Conservation (phyloP, 306 rosid species). For the Geum urbanum region DNA sequence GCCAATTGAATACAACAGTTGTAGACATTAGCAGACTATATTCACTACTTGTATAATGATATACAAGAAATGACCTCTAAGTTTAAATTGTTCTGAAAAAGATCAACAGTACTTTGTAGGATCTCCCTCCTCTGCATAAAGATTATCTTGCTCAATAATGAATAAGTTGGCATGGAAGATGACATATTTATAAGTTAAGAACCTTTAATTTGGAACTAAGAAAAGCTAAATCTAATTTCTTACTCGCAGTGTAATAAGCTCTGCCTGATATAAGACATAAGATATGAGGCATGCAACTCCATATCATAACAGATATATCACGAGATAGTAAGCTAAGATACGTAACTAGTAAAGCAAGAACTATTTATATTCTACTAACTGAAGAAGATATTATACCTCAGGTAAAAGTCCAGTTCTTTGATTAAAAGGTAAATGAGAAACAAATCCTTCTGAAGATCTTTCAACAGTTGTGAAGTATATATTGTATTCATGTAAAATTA, state of each 20-base stretch:
- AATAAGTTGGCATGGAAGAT: slow-evolving; percentile 14
- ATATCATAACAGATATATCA: not conserved
- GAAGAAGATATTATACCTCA: slow-evolving; percentile 50
- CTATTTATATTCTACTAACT: not conserved
- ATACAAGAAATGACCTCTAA: slow-evolving; percentile 64
- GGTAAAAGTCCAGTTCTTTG: slow-evolving; percentile 80
- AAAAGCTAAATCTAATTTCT: slow-evolving; percentile 16
- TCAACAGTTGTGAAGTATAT: no score
- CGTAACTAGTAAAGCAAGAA: not conserved
- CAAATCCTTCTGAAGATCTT: no score
- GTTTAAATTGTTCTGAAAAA: slow-evolving; percentile 83
- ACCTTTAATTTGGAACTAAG: not conserved
- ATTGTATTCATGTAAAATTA: no score
- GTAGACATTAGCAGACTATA: not conserved
- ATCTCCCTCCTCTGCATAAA: slow-evolving; percentile 88
- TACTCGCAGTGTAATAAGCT: slow-evolving; percentile 89
- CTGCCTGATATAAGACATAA: slow-evolving; percentile 57
- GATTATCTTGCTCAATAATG: slow-evolving; percentile 22
- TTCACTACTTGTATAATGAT: slow-evolving; percentile 13
- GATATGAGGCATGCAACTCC: slow-evolving; percentile 4
- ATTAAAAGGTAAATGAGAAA: slow-evolving; percentile 63
- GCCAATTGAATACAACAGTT: slow-evolving; percentile 10
- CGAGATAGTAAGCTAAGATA: not conserved
- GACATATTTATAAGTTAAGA: slow-evolving; percentile 10
- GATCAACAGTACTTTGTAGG: slow-evolving; percentile 93